phyloP scores from a whole-genome alignment of 2,329 filamentous ascomycete genomes.

The Beauveria varroae region DNA sequence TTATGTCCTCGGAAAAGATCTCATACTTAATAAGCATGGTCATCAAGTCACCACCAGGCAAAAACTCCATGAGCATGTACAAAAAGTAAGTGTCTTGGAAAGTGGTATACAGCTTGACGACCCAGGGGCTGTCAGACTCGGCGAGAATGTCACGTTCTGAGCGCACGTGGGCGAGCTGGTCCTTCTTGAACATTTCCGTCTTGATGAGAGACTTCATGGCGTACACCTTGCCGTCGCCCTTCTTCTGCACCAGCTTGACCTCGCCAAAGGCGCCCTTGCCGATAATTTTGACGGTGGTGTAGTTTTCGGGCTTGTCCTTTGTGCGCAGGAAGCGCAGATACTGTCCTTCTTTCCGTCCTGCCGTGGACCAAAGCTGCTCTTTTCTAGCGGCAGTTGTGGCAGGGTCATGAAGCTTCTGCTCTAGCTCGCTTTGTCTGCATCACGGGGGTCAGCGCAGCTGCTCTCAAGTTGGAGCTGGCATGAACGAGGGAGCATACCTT shows the following conservation, averaged over 20 bases:
- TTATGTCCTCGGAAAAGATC: constrained; percentile 98
- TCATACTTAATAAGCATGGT: constrained; percentile 99
- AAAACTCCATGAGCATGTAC: constrained; percentile 99
- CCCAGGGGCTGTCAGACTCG: constrained; percentile 98
- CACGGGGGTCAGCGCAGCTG: not conserved
- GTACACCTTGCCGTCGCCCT: constrained; percentile 93
- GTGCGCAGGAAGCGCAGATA: constrained; percentile 92
- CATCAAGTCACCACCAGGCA: constrained; percentile 97
- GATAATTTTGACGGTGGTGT: constrained; percentile 94
- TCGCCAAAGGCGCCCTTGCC: constrained; percentile 98
- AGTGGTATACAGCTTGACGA: constrained; percentile 95
- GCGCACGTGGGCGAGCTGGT: constrained; percentile 93
- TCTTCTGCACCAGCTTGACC: constrained; percentile 95
- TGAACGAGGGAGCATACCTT: constrained; percentile 50
- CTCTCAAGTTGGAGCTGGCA: not conserved
- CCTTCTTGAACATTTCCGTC: constrained; percentile 99
- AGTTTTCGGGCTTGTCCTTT: constrained; percentile 89
- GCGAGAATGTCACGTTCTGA: constrained; percentile 96
- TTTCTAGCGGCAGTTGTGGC: constrained; percentile 68
- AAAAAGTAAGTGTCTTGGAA: constrained; percentile 96
- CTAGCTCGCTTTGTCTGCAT: constrained; percentile 79
- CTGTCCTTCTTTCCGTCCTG: constrained; percentile 81
- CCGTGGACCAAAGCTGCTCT: constrained; percentile 75
- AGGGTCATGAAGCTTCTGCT: constrained; percentile 73
- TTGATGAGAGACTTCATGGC: constrained; percentile 98